A percentile compares a stretch with the other conserved stretches of the same genome.
Conservation (phyloP, 2,329 filamentous ascomycete species). For the Chalaropsis thielavioides region DNA sequence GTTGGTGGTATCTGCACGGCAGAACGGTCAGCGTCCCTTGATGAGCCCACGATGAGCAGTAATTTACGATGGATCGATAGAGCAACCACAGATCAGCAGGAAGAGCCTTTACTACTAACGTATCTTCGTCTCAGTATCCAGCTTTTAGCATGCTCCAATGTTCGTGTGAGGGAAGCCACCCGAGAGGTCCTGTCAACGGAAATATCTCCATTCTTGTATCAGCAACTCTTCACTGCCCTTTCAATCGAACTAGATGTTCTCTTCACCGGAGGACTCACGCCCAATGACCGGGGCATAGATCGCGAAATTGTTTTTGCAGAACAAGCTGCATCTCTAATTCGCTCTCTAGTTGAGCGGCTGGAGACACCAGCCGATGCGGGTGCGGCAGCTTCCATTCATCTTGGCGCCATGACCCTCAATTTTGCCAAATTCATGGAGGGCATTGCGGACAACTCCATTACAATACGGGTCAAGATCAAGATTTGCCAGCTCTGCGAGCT, state of each 20-base stretch:
- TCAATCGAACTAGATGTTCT: conserved; percentile 50
- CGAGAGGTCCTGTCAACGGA: conserved; percentile 52
- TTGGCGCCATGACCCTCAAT: conserved; percentile 48
- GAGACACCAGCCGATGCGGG: conserved; percentile 49
- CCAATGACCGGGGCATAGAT: conserved; percentile 39
- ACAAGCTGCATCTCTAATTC: conserved; percentile 49
- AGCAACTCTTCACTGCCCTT: conserved; percentile 49
- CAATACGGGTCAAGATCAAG: conserved; percentile 51
- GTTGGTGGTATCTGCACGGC: conserved; percentile 51
- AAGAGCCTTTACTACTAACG: conserved; percentile 44
- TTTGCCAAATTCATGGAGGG: conserved; percentile 53
- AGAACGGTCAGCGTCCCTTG: conserved; percentile 40
- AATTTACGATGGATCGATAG: conserved; percentile 49
- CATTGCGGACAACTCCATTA: conserved; percentile 39
- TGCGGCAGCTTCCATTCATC: conserved; percentile 47
- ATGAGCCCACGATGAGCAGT: conserved; percentile 42
- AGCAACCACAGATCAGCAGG: conserved; percentile 41
- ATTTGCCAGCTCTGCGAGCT: conserved; percentile 53
- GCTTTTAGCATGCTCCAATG: conserved; percentile 48
- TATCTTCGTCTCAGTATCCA: conserved; percentile 51
- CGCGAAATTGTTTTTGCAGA: conserved; percentile 52
- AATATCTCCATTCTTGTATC: conserved; percentile 45
- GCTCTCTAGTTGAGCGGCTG: conserved; percentile 47
- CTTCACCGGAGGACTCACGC: conserved; percentile 30
- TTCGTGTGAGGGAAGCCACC: conserved; percentile 51